Evolutionary conservation across 305 asterid species (phyloP), one percentile per base, ranked within the genome.

Genomic region (Rubia peregrina): DNA sequence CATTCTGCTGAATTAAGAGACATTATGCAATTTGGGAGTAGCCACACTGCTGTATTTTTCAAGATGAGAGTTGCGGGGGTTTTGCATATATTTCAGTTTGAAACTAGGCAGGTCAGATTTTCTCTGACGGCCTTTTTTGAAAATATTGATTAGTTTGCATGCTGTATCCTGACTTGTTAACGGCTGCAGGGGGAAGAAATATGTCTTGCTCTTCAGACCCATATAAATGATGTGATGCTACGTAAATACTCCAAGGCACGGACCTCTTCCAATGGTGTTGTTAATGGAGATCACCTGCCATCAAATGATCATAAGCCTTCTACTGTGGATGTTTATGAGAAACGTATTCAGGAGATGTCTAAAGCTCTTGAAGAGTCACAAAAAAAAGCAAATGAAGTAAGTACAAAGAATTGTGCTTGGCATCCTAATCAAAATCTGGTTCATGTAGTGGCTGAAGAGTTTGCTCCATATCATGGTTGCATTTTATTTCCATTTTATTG

Each of bases 61-160:
- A 94, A 94, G 86, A 94, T 94, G 99, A 86, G 99, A 73, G 99
- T 94, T 83, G 99, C 99, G 71, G 98, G 98, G 49, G 96, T 88
- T 79, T 82, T 94, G 82, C 97, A 94, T 80, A 88, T 94, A 76
- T 94, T 94, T 84, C 98, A 94, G 79, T 94, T 94, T 75, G 99
- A 94, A 80, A 91, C 99, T 6, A 91, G 91, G 81, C 99, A 91
- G 96, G 99, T 91, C 9, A 72, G 77, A 48, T 21, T 55, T 74
- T 67, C 70, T 55, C 38, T 33, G 26, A 48, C 48, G 65, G 41
- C 17, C 38, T 22, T 70, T 73, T 71, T 33, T 56, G 8, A 65
- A 46, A 53, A 77, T 57, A 36, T 75, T 71, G 53, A 40, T 71
- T 61, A 44, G 71, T 42, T 43, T 61, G 44, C 60, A 44, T 62